These are phyloP conservation scores for Phaseolus lunatus DNA, from an alignment of 306 rosid species.

Conservation along the genomic window DNA sequence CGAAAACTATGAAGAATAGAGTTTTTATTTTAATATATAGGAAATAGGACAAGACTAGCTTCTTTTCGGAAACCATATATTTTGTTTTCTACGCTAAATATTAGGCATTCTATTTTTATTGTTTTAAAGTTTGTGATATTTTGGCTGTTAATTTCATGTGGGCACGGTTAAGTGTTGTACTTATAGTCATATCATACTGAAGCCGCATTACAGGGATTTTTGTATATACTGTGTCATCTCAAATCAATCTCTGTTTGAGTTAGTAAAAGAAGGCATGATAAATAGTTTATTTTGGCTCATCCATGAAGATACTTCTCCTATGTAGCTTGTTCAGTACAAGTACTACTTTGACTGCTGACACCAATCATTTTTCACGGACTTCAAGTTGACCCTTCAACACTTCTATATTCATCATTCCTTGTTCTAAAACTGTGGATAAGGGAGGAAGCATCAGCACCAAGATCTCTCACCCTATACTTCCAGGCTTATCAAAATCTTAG, in stretches of 20 bases:
- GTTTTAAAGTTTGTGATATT: neutral
- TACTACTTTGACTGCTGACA: slow-evolving; percentile 38
- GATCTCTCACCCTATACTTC: neutral
- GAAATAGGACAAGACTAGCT: neutral
- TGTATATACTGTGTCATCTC: slow-evolving; percentile 16
- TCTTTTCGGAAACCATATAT: neutral
- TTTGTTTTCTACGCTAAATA: slow-evolving; percentile 4
- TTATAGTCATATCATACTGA: neutral
- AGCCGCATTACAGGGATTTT: neutral
- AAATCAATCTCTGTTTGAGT: slow-evolving; percentile 10
- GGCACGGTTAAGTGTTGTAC: slow-evolving; percentile 14
- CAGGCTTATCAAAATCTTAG: neutral
- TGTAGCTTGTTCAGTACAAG: slow-evolving; percentile 10
- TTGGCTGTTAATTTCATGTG: slow-evolving; percentile 17
- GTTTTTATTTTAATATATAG: no score
- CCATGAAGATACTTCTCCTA: slow-evolving; percentile 22
- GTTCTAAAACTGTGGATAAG: neutral
- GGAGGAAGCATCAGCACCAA: neutral
- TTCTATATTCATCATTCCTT: slow-evolving; percentile 8
- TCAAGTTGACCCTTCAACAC: slow-evolving; percentile 37
- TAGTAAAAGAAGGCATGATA: neutral
- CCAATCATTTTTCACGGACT: slow-evolving; percentile 25
- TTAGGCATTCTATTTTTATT: no score
- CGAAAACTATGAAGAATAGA: neutral
- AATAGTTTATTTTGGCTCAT: slow-evolving; percentile 17